Evolutionary conservation across 148 eudicot species (phyloP).

Genomic region (Hydrangea macrophylla): DNA sequence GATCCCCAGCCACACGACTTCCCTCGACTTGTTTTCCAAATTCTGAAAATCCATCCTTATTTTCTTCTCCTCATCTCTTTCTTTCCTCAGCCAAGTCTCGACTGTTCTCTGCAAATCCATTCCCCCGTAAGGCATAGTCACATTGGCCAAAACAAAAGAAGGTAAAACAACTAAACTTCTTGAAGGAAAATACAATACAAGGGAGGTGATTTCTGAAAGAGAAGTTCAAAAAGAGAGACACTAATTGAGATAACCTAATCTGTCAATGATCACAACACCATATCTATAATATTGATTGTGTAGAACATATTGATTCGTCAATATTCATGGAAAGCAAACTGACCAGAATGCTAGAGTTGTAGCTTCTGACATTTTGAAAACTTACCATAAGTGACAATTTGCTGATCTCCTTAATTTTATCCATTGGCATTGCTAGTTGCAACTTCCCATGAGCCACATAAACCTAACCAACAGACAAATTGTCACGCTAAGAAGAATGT

Average conservation of each 20-base stretch:
- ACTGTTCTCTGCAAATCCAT: constrained; percentile 70
- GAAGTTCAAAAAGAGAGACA: background rate
- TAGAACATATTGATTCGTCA: background rate
- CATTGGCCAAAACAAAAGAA: background rate
- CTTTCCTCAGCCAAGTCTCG: constrained; percentile 91
- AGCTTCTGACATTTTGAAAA: background rate
- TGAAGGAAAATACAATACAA: background rate
- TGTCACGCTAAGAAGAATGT: background rate
- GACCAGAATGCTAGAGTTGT: background rate
- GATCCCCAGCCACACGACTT: constrained; percentile 69
- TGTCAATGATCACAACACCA: background rate
- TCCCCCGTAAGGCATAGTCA: background rate
- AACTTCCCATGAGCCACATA: constrained; percentile 85
- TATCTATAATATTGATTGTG: background rate
- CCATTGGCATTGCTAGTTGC: constrained; percentile 75
- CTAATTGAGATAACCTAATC: background rate
- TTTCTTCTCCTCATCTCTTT: constrained; percentile 61
- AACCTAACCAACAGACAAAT: constrained; percentile 32
- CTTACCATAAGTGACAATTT: constrained; percentile 85
- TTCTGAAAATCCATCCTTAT: constrained; percentile 75
- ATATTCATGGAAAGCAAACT: background rate
- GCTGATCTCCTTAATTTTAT: constrained; percentile 60
- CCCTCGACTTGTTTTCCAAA: constrained; percentile 69
- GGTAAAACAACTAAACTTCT: background rate
- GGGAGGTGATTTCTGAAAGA: background rate